A percentile compares a stretch with the other conserved stretches of the same genome.
These are phyloP conservation scores for Penicillium arizonense DNA, from an alignment of 495 filamentous ascomycete species.

Conservation along the genomic window DNA sequence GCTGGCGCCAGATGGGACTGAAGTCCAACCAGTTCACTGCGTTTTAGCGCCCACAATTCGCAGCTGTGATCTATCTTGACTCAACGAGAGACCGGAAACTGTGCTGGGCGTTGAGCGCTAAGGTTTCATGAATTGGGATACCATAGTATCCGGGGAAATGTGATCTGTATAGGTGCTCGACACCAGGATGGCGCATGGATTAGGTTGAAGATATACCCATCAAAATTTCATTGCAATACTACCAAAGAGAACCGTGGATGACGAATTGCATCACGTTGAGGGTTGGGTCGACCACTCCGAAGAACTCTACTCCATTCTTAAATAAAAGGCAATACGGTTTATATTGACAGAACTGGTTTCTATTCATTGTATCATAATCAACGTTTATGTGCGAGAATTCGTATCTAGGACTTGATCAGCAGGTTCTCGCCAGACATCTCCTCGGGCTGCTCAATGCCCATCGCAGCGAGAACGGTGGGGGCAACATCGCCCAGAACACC, in stretches of 20 bases:
- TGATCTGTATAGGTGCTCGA: constrained; percentile 3
- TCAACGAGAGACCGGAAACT: not conserved
- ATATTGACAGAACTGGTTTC: constrained; percentile 16
- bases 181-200: constrained; percentile 1
- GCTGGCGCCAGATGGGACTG: not conserved
- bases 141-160: not conserved
- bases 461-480: constrained; percentile 82
- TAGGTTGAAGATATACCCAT: constrained; percentile 18
- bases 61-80: not conserved
- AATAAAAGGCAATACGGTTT: not conserved
- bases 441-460: constrained; percentile 85
- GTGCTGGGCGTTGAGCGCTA: not conserved
- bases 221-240: constrained; percentile 8
- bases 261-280: too few species aligned
- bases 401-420: constrained; percentile 62
- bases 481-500: constrained; percentile 96
- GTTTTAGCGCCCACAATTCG: not conserved
- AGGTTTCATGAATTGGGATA: not conserved
- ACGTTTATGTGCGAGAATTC: constrained; percentile 5
- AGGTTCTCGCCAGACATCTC: constrained; percentile 90
- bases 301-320: not conserved
- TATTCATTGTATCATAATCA: constrained; percentile 25
- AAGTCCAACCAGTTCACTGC: not conserved
- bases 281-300: not conserved
- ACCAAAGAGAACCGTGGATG: not conserved